Percentiles rank a stretch among this genome's conserved stretches.
phyloP scores from a whole-genome alignment of 163 green algal genomes.

The Prototheca wickerhamii region DNA sequence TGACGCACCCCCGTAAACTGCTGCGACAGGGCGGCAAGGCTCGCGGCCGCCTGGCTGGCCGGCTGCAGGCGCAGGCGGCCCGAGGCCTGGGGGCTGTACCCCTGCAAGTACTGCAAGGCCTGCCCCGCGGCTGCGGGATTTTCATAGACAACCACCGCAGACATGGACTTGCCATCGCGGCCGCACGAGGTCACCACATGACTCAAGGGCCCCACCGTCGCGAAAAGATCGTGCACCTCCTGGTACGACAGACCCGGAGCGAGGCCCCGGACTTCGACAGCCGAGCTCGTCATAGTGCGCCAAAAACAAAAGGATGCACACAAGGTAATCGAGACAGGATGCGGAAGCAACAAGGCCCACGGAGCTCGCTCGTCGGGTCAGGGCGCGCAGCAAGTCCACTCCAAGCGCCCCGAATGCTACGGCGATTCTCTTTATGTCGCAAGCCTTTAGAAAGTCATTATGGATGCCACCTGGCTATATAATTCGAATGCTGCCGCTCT shows the following conservation, averaged over 20 bases:
- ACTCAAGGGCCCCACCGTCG: not conserved
- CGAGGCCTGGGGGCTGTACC: not conserved
- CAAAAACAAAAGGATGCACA: no score
- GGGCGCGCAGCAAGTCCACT: no score
- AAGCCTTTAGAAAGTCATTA: no score
- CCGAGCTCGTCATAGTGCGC: no score
- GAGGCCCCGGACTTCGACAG: not conserved
- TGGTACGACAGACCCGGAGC: not conserved
- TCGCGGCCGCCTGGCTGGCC: not conserved
- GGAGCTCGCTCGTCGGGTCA: no score
- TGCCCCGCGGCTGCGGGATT: not conserved
- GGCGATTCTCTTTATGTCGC: no score
- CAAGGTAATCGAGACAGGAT: no score
- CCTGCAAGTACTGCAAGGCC: slow-evolving; percentile 1
- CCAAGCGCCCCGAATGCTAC: no score
- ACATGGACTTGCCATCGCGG: not conserved
- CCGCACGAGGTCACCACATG: not conserved
- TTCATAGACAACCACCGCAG: not conserved
- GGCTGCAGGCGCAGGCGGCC: not conserved
- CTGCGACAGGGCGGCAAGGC: not conserved
- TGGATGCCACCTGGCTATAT: no score
- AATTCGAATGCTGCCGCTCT: no score
- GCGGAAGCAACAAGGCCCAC: no score
- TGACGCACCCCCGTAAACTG: not conserved
- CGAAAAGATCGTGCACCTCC: not conserved